Evolutionary conservation across 306 rosid genomes (phyloP), one percentile per base, ranked within the genome.

Genomic region (Quercus parvula): DNA sequence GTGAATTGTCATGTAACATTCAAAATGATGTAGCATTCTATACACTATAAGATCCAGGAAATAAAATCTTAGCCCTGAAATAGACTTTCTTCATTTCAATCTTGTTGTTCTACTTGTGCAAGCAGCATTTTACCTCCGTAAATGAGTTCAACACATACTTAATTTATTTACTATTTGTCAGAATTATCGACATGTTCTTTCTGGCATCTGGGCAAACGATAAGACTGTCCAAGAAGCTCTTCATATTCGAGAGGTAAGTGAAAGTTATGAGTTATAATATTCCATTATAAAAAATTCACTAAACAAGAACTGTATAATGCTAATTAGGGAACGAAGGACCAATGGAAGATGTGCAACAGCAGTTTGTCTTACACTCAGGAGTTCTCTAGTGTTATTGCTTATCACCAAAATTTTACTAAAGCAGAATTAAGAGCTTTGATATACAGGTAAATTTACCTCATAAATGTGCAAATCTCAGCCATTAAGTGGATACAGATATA

Each of bases 261-360:
- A 31, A 67, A 15, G 3, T 63, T 28, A 13, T 5, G 44, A 63
- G 35, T 63, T n/a, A 63, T 27, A 14, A 14, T 28, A 63, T 17
- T 38, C 71, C 51, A 31, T 33, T 4, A 7, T 2, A 35, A 67
- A 67, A 33, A 35, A 5, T 8, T 9, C 46, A 33, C 52, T 67
- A 67, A 33, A 66, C 22, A 30, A 9, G 4, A 31, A 20, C 52
- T 18, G 6, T 33, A 31, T 7, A 18, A 67, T 9, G 25, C 25
- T 67, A 35, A 19, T 18, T 55, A 73, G 77, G 77, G 51, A 73
- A 73, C 66, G 3, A 73, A 73, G 25, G 28, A 28, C 17, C 8
- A 15, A 30, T 73, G 77, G 77, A 73, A 73, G 77, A 73, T 55
- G 77, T 73, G 77, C 63, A 73, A 73, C 63, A 17, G 63, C 52